Conservation (phyloP, 257 asterid genomes). For the Scutellaria baicalensis region DNA sequence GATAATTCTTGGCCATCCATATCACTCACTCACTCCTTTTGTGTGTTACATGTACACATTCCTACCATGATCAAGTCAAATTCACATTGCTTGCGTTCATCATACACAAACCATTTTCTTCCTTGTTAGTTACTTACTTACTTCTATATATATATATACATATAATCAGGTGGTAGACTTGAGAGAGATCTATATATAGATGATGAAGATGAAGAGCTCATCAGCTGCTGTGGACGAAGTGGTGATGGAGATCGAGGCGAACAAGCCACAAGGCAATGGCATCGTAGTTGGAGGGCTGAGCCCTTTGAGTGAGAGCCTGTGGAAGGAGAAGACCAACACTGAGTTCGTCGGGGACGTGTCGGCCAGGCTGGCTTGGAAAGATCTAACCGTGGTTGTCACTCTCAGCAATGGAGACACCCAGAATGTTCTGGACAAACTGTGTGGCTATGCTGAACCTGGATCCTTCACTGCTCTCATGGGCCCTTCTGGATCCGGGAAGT, state of each 20-base stretch:
- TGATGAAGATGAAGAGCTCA: conserved; percentile 23
- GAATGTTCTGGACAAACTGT: conserved; percentile 66
- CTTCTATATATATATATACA: too few relatives aligned
- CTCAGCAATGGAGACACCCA: conserved; percentile 71
- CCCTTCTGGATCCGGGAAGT: conserved; percentile 96
- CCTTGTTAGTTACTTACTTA: neutral
- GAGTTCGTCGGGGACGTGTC: conserved; percentile 86
- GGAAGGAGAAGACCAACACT: conserved; percentile 85
- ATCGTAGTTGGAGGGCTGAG: conserved; percentile 80
- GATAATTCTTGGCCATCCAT: neutral
- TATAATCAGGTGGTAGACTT: too few relatives aligned
- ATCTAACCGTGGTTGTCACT: conserved; percentile 76
- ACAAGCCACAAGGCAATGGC: conserved; percentile 63
- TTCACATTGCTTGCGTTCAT: conserved; percentile 33
- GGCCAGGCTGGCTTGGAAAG: conserved; percentile 85
- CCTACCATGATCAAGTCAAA: conserved; percentile 27
- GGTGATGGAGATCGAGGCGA: conserved; percentile 89
- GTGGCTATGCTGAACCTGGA: conserved; percentile 94
- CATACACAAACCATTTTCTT: conserved; percentile 19
- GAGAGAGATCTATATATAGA: too few relatives aligned
- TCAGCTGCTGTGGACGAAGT: conserved; percentile 46
- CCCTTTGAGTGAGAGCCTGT: conserved; percentile 83
- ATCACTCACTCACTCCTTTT: neutral
- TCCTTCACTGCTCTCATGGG: conserved; percentile 95
- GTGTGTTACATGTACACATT: neutral